Evolutionary conservation across 2,329 filamentous ascomycete genomes (phyloP).

Genomic region (Pseudocercospora crystallina): DNA sequence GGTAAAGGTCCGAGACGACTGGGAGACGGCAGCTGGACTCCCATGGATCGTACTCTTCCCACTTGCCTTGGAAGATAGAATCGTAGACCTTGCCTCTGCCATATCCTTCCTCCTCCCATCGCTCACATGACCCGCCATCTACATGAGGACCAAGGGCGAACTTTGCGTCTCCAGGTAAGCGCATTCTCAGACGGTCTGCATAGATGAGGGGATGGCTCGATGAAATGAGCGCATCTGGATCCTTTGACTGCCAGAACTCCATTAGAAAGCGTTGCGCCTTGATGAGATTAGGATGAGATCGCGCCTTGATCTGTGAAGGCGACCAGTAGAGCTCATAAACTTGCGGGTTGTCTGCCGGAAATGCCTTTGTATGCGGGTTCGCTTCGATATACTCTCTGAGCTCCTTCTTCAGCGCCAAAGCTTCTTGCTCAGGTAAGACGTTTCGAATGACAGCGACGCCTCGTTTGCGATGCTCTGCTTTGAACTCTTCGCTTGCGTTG

Average conservation of each 20-base stretch:
- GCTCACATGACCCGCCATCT: conserved; percentile 52
- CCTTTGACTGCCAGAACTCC: conserved; percentile 50
- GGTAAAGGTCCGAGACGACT: conserved; percentile 73
- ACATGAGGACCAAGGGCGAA: conserved; percentile 59
- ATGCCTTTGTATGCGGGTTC: conserved; percentile 50
- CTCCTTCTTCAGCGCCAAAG: conserved; percentile 46
- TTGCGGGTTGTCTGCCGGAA: conserved; percentile 49
- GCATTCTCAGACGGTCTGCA: conserved; percentile 51
- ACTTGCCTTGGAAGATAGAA: conserved; percentile 68
- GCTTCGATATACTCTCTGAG: conserved; percentile 45
- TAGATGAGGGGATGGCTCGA: conserved; percentile 50
- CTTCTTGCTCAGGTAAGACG: conserved; percentile 46
- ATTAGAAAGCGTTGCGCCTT: conserved; percentile 50
- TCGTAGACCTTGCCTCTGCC: conserved; percentile 66
- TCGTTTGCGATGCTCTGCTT: conserved; percentile 58
- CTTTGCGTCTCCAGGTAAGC: conserved; percentile 55
- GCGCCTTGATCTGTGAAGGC: conserved; percentile 47
- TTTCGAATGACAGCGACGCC: conserved; percentile 50
- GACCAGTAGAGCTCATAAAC: conserved; percentile 55
- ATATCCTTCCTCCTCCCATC: conserved; percentile 63
- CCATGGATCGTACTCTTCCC: conserved; percentile 82
- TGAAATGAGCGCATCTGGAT: conserved; percentile 44
- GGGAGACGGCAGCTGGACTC: conserved; percentile 68
- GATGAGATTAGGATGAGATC: conserved; percentile 48
- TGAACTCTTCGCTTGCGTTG: conserved; percentile 55